These are phyloP conservation scores for Russula virescens DNA, from an alignment of 768 basidiomycete genomes.

Conservation along the genomic window DNA sequence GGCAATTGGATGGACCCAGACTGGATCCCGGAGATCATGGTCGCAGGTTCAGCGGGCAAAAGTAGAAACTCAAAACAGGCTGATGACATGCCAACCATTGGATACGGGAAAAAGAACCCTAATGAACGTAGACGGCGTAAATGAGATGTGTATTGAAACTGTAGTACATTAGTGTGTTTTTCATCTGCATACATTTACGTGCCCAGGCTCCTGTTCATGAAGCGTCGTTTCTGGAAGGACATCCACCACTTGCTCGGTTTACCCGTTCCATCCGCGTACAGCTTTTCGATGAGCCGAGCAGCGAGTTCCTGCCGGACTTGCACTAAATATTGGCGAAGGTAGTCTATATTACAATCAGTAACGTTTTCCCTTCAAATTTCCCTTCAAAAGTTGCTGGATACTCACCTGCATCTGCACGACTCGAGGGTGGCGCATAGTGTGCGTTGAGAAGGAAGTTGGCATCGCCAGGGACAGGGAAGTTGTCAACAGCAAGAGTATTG, in stretches of 20 bases:
- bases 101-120: constrained; percentile 84
- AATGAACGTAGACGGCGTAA: constrained; percentile 71
- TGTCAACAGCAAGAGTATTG: constrained; percentile 90
- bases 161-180: constrained; percentile 22
- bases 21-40: constrained; percentile 81
- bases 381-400: neutral
- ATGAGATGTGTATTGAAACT: constrained; percentile 25
- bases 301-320: constrained; percentile 94
- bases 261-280: constrained; percentile 90
- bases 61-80: constrained; percentile 48
- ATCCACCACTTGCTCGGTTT: constrained; percentile 99
- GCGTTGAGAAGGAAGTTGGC: constrained; percentile 91
- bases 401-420: constrained; percentile 73
- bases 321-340: constrained; percentile 82
- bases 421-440: constrained; percentile 78
- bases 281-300: constrained; percentile 72
- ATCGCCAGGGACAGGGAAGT: constrained; percentile 91
- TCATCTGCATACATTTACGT: constrained; percentile 36
- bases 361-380: neutral
- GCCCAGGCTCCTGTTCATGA: constrained; percentile 88
- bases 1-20: constrained; percentile 95
- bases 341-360: constrained; percentile 48
- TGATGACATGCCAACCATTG: constrained; percentile 78
- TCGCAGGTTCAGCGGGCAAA: constrained; percentile 61
- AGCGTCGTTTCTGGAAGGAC: constrained; percentile 96